phyloP scores from a whole-genome alignment of 78 protist genomes.

The Salpingoeca rosetta region DNA sequence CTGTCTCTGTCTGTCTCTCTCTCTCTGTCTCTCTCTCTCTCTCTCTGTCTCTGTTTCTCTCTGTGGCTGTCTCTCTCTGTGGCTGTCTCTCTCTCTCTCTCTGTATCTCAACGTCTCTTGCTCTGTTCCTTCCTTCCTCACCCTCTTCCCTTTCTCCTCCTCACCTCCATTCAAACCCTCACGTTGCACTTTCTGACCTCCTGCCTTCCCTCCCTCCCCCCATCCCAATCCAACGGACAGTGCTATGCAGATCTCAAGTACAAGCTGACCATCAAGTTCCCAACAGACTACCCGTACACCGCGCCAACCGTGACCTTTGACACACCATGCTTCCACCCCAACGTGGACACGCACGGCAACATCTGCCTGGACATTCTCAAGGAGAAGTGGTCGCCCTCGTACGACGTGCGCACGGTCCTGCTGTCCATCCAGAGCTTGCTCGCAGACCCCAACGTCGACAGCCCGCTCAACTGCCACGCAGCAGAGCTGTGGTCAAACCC shows the following conservation, averaged over 20 bases:
- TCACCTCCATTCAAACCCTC: background rate
- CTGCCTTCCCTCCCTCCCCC: background rate
- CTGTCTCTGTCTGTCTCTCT: background rate
- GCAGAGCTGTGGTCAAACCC: conserved; percentile 79
- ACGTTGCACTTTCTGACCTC: background rate
- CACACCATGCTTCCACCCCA: conserved; percentile 84
- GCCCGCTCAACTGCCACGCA: conserved; percentile 81
- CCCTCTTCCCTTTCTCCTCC: background rate
- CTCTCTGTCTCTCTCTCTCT: background rate
- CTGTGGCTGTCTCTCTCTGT: background rate
- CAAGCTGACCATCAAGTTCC: conserved; percentile 61
- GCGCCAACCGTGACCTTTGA: conserved; percentile 79
- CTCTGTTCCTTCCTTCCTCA: background rate
- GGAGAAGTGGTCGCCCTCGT: conserved; percentile 86
- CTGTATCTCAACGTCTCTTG: background rate
- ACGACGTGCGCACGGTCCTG: conserved; percentile 63
- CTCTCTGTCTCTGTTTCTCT: background rate
- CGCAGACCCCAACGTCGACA: conserved; percentile 83
- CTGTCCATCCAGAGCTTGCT: conserved; percentile 73
- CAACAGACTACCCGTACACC: conserved; percentile 67
- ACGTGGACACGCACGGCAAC: conserved; percentile 74
- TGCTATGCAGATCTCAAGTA: conserved; percentile 67
- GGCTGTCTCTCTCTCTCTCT: background rate
- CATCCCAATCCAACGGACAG: background rate
- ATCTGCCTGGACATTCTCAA: conserved; percentile 85